These are phyloP conservation scores for Saccharomyces hybrid DNA, from an alignment of 1,139 yeast genomes.

Conservation along the genomic window DNA sequence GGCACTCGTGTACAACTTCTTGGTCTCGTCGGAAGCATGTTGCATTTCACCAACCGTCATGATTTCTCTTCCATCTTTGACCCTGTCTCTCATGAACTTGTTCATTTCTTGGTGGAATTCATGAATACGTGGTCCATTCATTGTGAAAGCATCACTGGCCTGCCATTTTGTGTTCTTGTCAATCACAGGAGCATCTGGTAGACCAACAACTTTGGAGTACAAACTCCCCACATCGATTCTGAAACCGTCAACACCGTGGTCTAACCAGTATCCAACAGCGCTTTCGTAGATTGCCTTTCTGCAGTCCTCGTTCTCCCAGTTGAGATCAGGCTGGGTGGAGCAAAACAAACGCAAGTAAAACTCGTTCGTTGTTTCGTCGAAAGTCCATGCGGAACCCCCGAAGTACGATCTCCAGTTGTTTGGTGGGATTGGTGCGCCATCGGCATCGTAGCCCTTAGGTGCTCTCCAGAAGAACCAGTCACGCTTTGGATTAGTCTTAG, in stretches of 20 bases:
- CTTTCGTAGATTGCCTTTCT: conserved; percentile 45
- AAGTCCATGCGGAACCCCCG: conserved; percentile 51
- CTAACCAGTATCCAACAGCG: conserved; percentile 48
- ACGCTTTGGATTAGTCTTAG: conserved; percentile 46
- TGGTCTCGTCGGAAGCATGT: conserved; percentile 37
- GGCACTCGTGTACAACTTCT: conserved; percentile 45
- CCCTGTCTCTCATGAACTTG: conserved; percentile 26
- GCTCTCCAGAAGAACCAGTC: conserved; percentile 58
- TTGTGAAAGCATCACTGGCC: conserved; percentile 32
- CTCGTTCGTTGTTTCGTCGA: conserved; percentile 45
- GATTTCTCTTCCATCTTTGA: conserved; percentile 43
- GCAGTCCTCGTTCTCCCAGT: conserved; percentile 50
- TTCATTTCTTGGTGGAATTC: conserved; percentile 51
- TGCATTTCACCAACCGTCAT: conserved; percentile 56
- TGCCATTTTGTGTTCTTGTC: conserved; percentile 37
- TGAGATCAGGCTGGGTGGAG: conserved; percentile 48
- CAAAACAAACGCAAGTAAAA: conserved; percentile 50
- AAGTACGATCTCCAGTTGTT: conserved; percentile 50
- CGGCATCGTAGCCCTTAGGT: conserved; percentile 37
- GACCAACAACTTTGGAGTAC: conserved; percentile 43
- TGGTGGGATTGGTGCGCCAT: conserved; percentile 47
- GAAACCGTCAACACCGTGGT: conserved; percentile 52
- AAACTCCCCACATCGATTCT: conserved; percentile 50
- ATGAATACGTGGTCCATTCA: conserved; percentile 48
- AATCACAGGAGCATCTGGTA: conserved; percentile 35